phyloP scores from a whole-genome alignment of 169 alveolate species.

The Plasmodium malariae region DNA sequence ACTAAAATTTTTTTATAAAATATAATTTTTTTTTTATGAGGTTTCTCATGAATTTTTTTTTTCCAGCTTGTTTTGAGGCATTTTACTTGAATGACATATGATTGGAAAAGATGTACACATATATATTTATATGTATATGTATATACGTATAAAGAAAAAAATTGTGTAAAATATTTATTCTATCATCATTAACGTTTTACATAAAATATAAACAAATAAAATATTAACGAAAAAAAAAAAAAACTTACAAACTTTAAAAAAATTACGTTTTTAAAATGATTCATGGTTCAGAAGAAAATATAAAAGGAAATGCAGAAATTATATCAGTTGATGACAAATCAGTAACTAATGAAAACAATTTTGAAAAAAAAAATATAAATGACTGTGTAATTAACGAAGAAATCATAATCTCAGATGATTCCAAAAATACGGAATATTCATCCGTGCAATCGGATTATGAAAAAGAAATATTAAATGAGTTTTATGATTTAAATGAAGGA shows the following conservation, averaged over 20 bases:
- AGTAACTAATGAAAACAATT: background rate
- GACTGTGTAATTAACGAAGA: slow-evolving; percentile 5
- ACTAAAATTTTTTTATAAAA: too few species aligned
- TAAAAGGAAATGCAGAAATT: background rate
- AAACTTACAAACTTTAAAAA: background rate
- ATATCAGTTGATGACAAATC: background rate
- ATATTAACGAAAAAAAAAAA: slow-evolving; percentile 1
- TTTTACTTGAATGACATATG: too few species aligned
- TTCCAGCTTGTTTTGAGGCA: too few species aligned
- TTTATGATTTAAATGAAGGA: slow-evolving; percentile 61
- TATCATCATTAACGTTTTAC: background rate
- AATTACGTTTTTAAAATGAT: background rate
- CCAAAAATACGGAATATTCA: background rate
- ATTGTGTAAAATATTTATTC: too few species aligned
- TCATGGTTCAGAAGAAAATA: background rate
- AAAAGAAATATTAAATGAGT: slow-evolving; percentile 15
- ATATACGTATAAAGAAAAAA: background rate
- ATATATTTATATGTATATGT: slow-evolving; percentile 6
- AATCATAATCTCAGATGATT: slow-evolving; percentile 1
- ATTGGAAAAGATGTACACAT: too few species aligned
- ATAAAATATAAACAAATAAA: background rate
- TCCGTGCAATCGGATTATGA: slow-evolving; percentile 14
- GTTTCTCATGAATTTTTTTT: too few species aligned
- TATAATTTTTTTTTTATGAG: too few species aligned
- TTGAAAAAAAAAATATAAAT: background rate